Base-by-base conservation (phyloP, 495 filamentous ascomycete species). In the Hypoxylon fragiforme region DNA sequence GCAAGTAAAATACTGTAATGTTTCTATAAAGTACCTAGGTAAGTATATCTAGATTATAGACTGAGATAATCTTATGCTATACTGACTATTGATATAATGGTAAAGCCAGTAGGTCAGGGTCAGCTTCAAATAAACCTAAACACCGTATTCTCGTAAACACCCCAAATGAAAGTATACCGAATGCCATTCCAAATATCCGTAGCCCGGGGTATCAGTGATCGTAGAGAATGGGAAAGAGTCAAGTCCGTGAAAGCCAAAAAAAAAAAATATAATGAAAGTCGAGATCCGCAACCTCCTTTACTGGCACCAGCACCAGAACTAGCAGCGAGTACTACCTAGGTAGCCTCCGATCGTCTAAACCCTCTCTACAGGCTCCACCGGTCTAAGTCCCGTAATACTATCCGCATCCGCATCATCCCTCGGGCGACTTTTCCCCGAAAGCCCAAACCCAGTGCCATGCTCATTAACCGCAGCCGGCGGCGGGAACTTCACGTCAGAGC, bases 171-270 rank as follows among this genome's bases (percentile, higher is more conserved):
- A 34, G 40, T 16, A 47, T 32, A 24, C 38, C 12, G 2, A 3
- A 9, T n/a, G 11, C 11, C 16, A 14, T 32, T 35, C 21, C 11
- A 47, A 21, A 22, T 13, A 16, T 56, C 42, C 37, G 20, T 47
- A 46, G 57, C 36, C 24, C 28, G 12, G 53, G 59, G 59, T 62
- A 57, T 62, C 59, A 62, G 45, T 44, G 53, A 57, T 36, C 7
- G 59, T 62, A 53, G 13, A 57, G 59, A 62, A 62, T 28, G 24
- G 7, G 46, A 21, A 50, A 12, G 19, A 46, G 30, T 15, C 24
- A 12, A 19, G 11, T 4, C 2, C 15, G 1, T 19, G 15, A 28
- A 19, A 22, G 24, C 9, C 24, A 18, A 36, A 50, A 35, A 1
- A 26, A 15, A 12, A 3, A 14, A 31, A 42, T n/a, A 3, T 28